These are phyloP conservation scores for Fusarium sambucinum DNA, from an alignment of 2,329 filamentous ascomycete species.

Conservation along the genomic window DNA sequence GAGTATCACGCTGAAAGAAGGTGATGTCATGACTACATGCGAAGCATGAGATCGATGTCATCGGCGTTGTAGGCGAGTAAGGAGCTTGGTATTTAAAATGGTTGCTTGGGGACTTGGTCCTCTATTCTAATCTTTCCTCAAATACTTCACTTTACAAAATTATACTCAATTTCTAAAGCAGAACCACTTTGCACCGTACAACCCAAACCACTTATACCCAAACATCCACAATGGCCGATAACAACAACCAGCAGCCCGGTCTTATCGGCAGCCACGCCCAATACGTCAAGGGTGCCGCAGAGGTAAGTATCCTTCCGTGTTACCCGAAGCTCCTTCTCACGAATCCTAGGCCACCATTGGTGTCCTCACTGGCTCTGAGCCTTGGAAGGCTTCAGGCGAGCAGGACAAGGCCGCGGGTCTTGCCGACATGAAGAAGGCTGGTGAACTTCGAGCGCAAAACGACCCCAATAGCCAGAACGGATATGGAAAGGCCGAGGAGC, in stretches of 20 bases:
- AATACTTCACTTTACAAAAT: neutral
- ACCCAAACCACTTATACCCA: neutral
- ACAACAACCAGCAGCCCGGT: slow-evolving; percentile 58
- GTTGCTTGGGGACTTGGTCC: neutral
- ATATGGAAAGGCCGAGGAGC: slow-evolving; percentile 73
- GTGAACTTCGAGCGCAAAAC: slow-evolving; percentile 65
- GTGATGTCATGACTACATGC: slow-evolving; percentile 49
- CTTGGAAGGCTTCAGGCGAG: slow-evolving; percentile 73
- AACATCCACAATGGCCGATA: slow-evolving; percentile 47
- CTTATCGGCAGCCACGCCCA: slow-evolving; percentile 74
- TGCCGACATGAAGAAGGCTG: slow-evolving; percentile 71
- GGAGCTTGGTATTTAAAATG: slow-evolving; percentile 36
- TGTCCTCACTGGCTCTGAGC: slow-evolving; percentile 69
- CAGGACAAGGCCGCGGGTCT: slow-evolving; percentile 73
- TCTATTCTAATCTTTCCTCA: neutral
- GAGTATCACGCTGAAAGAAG: slow-evolving; percentile 9
- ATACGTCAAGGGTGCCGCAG: slow-evolving; percentile 75
- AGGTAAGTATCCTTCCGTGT: slow-evolving; percentile 59
- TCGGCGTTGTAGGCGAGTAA: slow-evolving; percentile 30
- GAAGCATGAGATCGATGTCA: slow-evolving; percentile 46
- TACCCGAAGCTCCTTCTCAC: neutral
- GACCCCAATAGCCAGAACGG: slow-evolving; percentile 63
- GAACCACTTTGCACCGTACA: neutral
- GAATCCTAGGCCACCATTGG: slow-evolving; percentile 67
- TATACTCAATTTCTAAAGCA: neutral